Evolutionary conservation across 1,139 yeast genomes (phyloP), one percentile per base, ranked within the genome.

Genomic region (Taphrina flavorubra): DNA sequence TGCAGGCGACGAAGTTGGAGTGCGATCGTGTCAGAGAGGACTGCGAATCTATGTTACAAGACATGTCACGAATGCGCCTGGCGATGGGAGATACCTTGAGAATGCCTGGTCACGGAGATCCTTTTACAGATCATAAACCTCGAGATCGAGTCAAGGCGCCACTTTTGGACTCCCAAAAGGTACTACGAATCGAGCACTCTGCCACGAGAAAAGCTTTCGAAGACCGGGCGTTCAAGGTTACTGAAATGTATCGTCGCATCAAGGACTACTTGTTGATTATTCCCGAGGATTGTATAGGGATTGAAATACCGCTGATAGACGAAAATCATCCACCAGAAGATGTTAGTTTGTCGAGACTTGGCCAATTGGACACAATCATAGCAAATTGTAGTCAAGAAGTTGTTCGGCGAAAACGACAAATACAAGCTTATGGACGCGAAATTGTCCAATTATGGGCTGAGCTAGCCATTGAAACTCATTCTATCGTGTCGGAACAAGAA

Each of bases 381-480:
- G 51, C 67, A 36, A 25, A 36, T 14, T 63, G 67, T 14, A 42
- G 39, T 14, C 67, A 57, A 13, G 67, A 53, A 39, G 34, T 63
- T 1, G 20, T 20, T 14, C 14, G 46, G 6, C 58, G 67, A 1
- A 63, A 63, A 39, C 31, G 46, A 25, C 46, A 46, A 36, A 61
- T 63, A 10, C 67, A 63, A 49, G 55, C 59, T 5, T 34, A 42
- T 14, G 61, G 61, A 14, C 49, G 51, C 13, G 67, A 63, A 6
- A 63, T 63, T 10, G 55, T 63, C n/a, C 61, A 42, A 46, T 51
- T 55, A 5, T 63, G 67, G 67, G 67, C 67, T 31, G 67, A 63
- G 36, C 39, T 63, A 16, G 67, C 67, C 6, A 55, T 63, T 1
- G 67, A 63, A 25, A 55, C 60, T 0, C 20, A 39, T 7, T 11